phyloP scores from a whole-genome alignment of 1,284 basidiomycete genomes.

The Megacollybia platyphylla region DNA sequence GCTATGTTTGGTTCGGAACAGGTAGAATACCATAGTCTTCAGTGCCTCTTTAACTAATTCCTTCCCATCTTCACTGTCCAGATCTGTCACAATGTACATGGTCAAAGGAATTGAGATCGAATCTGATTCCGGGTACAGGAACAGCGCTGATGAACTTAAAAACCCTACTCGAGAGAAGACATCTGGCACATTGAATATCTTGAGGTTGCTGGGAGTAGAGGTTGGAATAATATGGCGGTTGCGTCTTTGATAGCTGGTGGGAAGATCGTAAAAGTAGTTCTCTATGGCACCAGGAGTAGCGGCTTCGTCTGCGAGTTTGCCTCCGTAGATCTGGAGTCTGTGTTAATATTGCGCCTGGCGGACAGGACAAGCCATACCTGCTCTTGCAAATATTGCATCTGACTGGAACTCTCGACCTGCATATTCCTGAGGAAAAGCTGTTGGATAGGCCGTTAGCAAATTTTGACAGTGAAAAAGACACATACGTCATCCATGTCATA shows the following conservation, averaged over 20 bases:
- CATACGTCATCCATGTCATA: conserved; percentile 43
- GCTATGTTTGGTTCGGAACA: not conserved
- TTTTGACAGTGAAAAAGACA: conserved; percentile 4
- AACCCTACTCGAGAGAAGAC: conserved; percentile 29
- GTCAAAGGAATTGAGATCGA: conserved; percentile 21
- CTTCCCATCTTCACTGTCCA: conserved; percentile 54
- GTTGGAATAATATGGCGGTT: conserved; percentile 61
- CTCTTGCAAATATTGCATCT: conserved; percentile 63
- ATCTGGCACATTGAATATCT: conserved; percentile 38
- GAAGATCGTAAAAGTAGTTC: conserved; percentile 85
- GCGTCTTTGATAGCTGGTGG: conserved; percentile 53
- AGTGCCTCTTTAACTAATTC: conserved; percentile 51
- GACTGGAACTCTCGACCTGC: conserved; percentile 47
- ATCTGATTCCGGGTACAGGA: conserved; percentile 50
- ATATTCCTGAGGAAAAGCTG: conserved; percentile 61
- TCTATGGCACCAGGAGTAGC: conserved; percentile 28
- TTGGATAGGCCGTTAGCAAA: conserved; percentile 20
- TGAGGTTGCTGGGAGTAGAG: conserved; percentile 26
- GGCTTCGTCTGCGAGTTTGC: conserved; percentile 46
- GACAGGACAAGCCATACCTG: conserved; percentile 28
- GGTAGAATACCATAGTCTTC: conserved; percentile 39
- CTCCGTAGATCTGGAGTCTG: conserved; percentile 44
- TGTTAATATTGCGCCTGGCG: not conserved
- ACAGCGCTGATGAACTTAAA: conserved; percentile 24
- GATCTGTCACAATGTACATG: conserved; percentile 67